These are phyloP conservation scores for Phytophthora ramorum DNA, from an alignment of 352 stramenopile species.

Conservation along the genomic window DNA sequence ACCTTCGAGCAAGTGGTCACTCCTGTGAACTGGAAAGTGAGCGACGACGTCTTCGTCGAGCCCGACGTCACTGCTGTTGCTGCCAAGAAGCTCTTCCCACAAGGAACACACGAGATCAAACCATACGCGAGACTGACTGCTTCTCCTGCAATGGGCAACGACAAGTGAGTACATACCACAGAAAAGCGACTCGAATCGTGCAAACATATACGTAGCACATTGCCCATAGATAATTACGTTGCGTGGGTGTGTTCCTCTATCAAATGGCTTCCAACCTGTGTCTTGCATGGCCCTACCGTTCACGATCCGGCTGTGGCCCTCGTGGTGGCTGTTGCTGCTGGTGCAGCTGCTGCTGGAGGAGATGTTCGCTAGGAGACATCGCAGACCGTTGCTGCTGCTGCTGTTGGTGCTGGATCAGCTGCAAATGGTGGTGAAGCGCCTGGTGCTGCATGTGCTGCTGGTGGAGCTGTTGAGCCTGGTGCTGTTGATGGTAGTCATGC, in stretches of 20 bases:
- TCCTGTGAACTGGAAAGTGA: conserved; percentile 88
- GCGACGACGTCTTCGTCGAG: conserved; percentile 88
- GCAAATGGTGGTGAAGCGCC: conserved; percentile 54
- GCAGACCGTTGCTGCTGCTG: conserved; percentile 36
- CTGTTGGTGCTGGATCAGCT: conserved; percentile 54
- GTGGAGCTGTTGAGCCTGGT: conserved; percentile 48
- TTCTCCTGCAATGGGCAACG: conserved; percentile 64
- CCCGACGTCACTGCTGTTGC: conserved; percentile 63
- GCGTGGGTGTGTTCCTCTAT: conserved; percentile 27
- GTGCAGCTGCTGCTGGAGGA: conserved; percentile 37
- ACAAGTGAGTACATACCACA: conserved; percentile 41
- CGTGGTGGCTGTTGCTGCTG: conserved; percentile 30
- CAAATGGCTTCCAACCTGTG: conserved; percentile 15
- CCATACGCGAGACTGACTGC: conserved; percentile 79
- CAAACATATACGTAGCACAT: conserved; percentile 36
- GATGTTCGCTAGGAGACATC: conserved; percentile 37
- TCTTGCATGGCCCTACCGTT: conserved; percentile 2
- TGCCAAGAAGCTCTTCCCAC: conserved; percentile 82
- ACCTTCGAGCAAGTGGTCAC: conserved; percentile 82
- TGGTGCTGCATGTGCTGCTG: conserved; percentile 70
- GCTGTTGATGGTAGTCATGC: conserved; percentile 49
- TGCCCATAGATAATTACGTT: conserved; percentile 40
- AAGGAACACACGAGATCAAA: conserved; percentile 87
- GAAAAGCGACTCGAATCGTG: conserved; percentile 7
- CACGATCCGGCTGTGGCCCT: conserved; percentile 34